Conservation (phyloP, 495 filamentous ascomycete genomes). For the Daldinia concentrica region DNA sequence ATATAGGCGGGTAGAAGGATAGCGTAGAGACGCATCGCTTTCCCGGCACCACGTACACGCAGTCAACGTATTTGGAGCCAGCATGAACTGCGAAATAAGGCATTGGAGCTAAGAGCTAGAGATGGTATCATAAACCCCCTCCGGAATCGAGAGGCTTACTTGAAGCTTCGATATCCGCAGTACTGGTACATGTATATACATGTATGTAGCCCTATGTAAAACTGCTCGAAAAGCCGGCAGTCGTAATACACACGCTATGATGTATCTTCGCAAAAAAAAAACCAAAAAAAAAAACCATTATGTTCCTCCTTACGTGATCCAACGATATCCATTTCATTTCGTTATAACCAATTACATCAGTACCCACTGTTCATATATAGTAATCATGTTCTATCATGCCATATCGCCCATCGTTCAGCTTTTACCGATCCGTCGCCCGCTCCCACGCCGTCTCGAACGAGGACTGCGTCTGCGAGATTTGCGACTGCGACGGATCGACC, state of each 20-base stretch:
- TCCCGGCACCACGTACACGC: background rate
- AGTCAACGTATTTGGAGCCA: background rate
- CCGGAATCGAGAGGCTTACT: background rate
- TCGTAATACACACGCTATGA: constrained; percentile 19
- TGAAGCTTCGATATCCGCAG: constrained; percentile 8
- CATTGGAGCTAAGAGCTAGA: constrained; percentile 2
- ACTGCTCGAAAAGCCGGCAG: constrained; percentile 8
- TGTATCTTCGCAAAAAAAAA: background rate
- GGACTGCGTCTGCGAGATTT: constrained; percentile 32
- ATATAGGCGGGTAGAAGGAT: background rate
- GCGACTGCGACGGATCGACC: constrained; percentile 52
- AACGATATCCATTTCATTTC: constrained; percentile 1
- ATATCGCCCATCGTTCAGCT: background rate
- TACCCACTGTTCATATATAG: background rate
- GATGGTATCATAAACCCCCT: constrained; percentile 5
- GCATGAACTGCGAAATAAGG: background rate
- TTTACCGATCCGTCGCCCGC: constrained; percentile 52
- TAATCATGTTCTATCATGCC: background rate
- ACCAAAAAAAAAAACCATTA: background rate
- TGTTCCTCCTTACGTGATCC: constrained; percentile 2
- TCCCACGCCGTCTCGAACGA: constrained; percentile 74
- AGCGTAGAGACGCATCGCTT: background rate
- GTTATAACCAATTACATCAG: background rate
- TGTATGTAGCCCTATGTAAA: constrained; percentile 17
- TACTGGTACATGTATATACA: constrained; percentile 26